A percentile compares a stretch with the other conserved stretches of the same genome.
Evolutionary conservation across 2,329 filamentous ascomycete species (phyloP).

Genomic region (Rachicladosporium sp.): DNA sequence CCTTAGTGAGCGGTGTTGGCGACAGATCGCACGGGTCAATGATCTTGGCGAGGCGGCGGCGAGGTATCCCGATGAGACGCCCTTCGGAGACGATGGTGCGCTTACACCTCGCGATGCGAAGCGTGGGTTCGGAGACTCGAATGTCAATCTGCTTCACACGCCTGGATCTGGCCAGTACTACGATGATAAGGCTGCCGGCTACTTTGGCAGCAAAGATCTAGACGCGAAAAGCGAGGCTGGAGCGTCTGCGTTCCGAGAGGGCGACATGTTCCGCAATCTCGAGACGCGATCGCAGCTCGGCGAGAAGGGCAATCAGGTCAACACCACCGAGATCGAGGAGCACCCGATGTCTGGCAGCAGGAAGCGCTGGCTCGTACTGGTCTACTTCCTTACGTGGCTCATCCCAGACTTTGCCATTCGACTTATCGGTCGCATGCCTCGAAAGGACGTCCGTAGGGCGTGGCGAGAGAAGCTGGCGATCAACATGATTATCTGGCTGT

Average conservation of each 20-base stretch:
- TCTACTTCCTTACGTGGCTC: conserved; percentile 74
- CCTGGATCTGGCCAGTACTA: conserved; percentile 48
- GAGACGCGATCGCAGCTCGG: conserved; percentile 91
- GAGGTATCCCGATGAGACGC: conserved; percentile 44
- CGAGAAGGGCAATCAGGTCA: conserved; percentile 84
- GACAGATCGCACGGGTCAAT: conserved; percentile 67
- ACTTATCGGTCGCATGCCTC: conserved; percentile 68
- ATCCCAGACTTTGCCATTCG: conserved; percentile 75
- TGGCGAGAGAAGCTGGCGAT: conserved; percentile 98
- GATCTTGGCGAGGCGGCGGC: conserved; percentile 46
- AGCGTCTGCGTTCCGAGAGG: conserved; percentile 75
- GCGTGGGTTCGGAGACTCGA: conserved; percentile 46
- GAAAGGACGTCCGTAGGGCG: conserved; percentile 81
- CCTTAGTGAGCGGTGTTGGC: conserved; percentile 89
- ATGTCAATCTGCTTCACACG: conserved; percentile 43
- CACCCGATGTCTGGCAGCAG: conserved; percentile 63
- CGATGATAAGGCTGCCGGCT: conserved; percentile 67
- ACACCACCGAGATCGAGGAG: conserved; percentile 82
- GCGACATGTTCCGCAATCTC: conserved; percentile 96
- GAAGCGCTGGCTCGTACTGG: conserved; percentile 80
- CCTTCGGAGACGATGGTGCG: conserved; percentile 44
- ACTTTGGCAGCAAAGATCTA: conserved; percentile 67
- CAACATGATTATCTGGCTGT: conserved; percentile 92
- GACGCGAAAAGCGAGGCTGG: conserved; percentile 87
- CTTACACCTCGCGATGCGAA: conserved; percentile 28